Base-by-base conservation (phyloP, 306 rosid species). In the Fagus crenata region DNA sequence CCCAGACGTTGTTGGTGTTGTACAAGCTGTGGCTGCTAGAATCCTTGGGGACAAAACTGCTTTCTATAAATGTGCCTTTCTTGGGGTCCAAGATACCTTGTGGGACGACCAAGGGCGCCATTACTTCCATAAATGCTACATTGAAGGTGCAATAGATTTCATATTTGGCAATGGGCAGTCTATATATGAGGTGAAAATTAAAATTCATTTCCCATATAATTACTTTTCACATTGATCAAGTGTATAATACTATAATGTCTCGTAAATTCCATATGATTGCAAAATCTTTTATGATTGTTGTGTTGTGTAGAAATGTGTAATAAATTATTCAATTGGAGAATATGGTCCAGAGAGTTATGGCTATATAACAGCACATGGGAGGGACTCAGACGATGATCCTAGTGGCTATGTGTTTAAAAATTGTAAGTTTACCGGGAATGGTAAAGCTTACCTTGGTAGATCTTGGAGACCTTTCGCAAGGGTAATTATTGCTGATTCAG, bases 51-150 rank as follows among this genome's bases (percentile, higher is more conserved):
- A 89, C 58, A 86, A 83, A 76, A 63, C 77, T 54, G 83, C 41
- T 15, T 83, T 86, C 6, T 18, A 59, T 8, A 13, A 59, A 1
- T 85, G 90, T 58, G 35, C 33, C 0, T 85, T 89, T 63, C 0
- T 77, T 6, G 90, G 89, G 1, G 78, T 89, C 31, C 93, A 89
- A 81, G 93, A 86, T 22, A 89, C 90, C 4, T 56, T 89, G 22
- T 71, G 18, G 55, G 90, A 87, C 69, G 49, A 18, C 0, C 1
- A 0, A 12, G 93, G 93, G 2, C 88, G 86, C 6, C 90, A 89
- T 83, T 87, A 76, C 51, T 89, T 71, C 28, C 13, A 61, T 0
- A 36, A 81, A 18, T 84, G 87, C 70, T 85, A 83, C 75, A 84
- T 89, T 39, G 82, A 89, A 85, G 93, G 93, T 68, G 85, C 58